A percentile compares a stretch with the other conserved stretches of the same genome.
phyloP scores from a whole-genome alignment of 768 basidiomycete genomes.

The Trametes villosa region DNA sequence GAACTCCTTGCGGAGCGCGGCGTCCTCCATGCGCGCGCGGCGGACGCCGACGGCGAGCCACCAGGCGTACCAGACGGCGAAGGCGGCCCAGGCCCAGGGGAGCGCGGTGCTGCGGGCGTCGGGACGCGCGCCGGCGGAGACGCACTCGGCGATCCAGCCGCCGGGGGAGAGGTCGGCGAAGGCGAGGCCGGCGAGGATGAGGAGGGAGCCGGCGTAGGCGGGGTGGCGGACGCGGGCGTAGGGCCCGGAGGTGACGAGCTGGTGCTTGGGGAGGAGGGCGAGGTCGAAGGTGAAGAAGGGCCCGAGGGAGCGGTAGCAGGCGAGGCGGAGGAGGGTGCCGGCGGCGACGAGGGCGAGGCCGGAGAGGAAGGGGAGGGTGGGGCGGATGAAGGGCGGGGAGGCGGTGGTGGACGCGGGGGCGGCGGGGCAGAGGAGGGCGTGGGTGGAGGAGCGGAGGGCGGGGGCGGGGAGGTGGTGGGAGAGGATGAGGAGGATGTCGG shows the following conservation, averaged over 20 bases:
- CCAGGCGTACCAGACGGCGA: constrained; percentile 25
- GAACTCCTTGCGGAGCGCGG: constrained; percentile 22
- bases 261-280: constrained; percentile 36
- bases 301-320: constrained; percentile 40
- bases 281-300: constrained; percentile 42
- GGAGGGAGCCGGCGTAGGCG: constrained; percentile 33
- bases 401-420: constrained; percentile 7
- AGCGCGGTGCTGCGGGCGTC: background rate
- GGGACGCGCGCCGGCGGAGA: constrained; percentile 9
- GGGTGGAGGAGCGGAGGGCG: constrained; percentile 23
- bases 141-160: constrained; percentile 28
- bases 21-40: constrained; percentile 27
- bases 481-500: constrained; percentile 29
- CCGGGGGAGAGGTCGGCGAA: constrained; percentile 23
- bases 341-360: constrained; percentile 25
- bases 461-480: constrained; percentile 22
- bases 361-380: constrained; percentile 22
- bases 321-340: constrained; percentile 26
- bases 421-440: constrained; percentile 20
- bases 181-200: constrained; percentile 23
- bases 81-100: constrained; percentile 16
- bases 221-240: constrained; percentile 44
- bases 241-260: constrained; percentile 40
- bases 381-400: constrained; percentile 19
- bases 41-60: constrained; percentile 20